These are phyloP conservation scores for Platanus orientalis DNA, from an alignment of 164 flowering plant species.

Conservation along the genomic window DNA sequence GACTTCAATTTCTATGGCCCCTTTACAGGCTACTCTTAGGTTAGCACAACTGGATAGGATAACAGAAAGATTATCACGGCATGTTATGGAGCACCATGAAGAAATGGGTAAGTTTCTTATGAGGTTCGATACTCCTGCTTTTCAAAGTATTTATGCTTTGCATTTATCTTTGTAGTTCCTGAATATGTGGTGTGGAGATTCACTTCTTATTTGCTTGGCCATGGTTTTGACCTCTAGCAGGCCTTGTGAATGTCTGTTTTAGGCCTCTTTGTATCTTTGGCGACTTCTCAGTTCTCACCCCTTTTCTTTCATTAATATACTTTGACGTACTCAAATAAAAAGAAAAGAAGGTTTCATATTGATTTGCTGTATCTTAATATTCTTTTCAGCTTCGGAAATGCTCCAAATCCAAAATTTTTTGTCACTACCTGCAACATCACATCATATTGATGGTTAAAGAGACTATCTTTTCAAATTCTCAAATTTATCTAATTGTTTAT, in stretches of 20 bases:
- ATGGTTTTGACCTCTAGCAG: background rate
- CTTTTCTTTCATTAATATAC: too few relatives aligned
- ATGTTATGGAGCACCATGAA: conserved; percentile 97
- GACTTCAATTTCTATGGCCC: conserved; percentile 14
- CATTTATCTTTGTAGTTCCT: background rate
- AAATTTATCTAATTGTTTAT: too few relatives aligned
- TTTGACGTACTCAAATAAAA: too few relatives aligned
- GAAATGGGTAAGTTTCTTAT: conserved; percentile 76
- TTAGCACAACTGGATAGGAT: conserved; percentile 86
- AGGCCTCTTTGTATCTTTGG: too few relatives aligned
- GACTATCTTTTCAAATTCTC: too few relatives aligned
- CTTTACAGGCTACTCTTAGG: conserved; percentile 77
- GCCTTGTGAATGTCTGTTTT: too few relatives aligned
- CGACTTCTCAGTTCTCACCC: too few relatives aligned
- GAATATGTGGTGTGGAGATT: background rate
- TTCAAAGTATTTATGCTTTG: background rate
- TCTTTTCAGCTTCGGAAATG: background rate
- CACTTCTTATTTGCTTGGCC: background rate
- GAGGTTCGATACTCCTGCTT: background rate
- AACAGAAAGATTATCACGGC: conserved; percentile 70
- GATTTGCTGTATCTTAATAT: background rate
- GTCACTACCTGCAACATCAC: too few relatives aligned
- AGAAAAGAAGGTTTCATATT: too few relatives aligned
- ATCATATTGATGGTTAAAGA: too few relatives aligned
- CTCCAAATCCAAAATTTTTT: too few relatives aligned